Conservation (phyloP, 257 asterid genomes). For the Cinchona pubescens region DNA sequence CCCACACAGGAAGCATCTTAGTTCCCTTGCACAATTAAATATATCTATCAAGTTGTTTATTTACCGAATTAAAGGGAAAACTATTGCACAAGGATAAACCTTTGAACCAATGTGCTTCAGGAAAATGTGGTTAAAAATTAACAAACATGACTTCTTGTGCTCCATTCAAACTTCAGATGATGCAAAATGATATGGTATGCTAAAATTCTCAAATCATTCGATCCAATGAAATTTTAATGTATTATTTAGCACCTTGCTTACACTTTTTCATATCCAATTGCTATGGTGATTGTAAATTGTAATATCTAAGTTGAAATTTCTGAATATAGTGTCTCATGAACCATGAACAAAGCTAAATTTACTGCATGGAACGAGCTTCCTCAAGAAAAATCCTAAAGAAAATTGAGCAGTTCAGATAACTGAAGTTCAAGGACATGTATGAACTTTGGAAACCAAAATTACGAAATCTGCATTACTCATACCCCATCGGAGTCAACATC, state of each 20-base stretch:
- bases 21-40: too few relatives aligned
- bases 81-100: not conserved
- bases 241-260: not conserved
- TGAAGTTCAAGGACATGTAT: not conserved
- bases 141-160: not conserved
- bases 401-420: not conserved
- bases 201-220: not conserved
- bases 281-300: not conserved
- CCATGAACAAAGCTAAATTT: too few relatives aligned
- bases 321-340: not conserved
- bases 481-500: slow-evolving; percentile 81
- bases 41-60: too few relatives aligned
- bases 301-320: not conserved
- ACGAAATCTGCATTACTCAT: slow-evolving; percentile 19
- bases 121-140: not conserved
- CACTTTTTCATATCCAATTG: not conserved
- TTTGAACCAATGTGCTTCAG: not conserved
- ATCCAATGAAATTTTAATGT: not conserved
- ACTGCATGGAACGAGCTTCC: not conserved
- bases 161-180: not conserved
- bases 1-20: too few relatives aligned
- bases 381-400: not conserved
- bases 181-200: not conserved
- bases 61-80: too few relatives aligned
- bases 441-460: not conserved